These are phyloP conservation scores for Aspergillus costaricaensis DNA, from an alignment of 2,329 filamentous ascomycete species.

Conservation along the genomic window DNA sequence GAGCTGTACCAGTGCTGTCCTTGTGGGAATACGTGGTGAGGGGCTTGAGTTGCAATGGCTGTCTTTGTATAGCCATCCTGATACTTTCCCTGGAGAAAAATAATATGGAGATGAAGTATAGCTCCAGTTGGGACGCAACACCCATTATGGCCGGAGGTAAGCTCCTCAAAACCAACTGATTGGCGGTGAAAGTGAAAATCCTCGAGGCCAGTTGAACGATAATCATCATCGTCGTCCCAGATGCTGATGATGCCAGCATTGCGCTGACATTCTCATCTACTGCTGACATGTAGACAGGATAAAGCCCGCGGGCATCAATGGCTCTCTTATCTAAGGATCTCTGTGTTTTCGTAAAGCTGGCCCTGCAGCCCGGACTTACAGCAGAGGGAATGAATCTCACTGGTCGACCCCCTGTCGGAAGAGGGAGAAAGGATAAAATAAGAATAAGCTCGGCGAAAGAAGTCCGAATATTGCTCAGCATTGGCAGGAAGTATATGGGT, in stretches of 20 bases:
- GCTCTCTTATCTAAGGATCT: background rate
- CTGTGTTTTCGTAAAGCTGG: background rate
- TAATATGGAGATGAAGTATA: conserved; percentile 89
- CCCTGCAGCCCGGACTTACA: background rate
- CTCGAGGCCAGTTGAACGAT: conserved; percentile 85
- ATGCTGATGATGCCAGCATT: conserved; percentile 48
- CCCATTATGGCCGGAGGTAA: conserved; percentile 83
- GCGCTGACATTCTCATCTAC: conserved; percentile 22
- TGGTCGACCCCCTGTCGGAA: no score
- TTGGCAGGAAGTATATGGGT: no score
- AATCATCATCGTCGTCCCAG: conserved; percentile 82
- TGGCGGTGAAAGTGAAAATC: conserved; percentile 84
- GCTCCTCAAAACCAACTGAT: conserved; percentile 85
- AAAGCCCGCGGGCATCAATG: background rate
- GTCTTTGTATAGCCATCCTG: conserved; percentile 85
- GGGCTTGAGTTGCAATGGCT: conserved; percentile 47
- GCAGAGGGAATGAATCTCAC: no score
- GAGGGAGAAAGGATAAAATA: no score
- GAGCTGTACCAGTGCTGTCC: conserved; percentile 12
- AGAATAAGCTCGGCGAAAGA: no score
- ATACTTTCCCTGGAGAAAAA: conserved; percentile 93
- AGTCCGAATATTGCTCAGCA: no score
- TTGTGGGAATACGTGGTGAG: conserved; percentile 20
- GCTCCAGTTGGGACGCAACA: conserved; percentile 83
- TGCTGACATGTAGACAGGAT: conserved; percentile 19